Evolutionary conservation across 345 rosid genomes (phyloP).

Genomic region (Acer yangbiense): DNA sequence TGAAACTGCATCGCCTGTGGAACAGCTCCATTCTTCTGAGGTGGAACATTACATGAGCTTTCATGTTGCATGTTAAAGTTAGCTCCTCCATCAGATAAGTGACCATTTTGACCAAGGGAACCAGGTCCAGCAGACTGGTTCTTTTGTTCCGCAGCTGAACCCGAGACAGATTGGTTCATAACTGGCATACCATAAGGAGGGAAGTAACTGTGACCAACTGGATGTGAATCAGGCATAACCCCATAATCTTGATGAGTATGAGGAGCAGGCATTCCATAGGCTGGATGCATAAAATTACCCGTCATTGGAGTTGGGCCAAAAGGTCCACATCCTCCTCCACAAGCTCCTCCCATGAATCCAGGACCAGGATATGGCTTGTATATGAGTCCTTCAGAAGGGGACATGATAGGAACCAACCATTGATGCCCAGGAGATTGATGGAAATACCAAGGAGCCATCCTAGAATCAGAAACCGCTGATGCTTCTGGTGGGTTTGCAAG

Average conservation of each 20-base stretch:
- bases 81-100: constrained; percentile 38
- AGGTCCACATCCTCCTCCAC: constrained; percentile 57
- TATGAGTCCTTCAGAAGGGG: constrained; percentile 87
- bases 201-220: constrained; percentile 60
- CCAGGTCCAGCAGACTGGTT: constrained; percentile 40
- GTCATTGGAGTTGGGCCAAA: constrained; percentile 47
- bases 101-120: constrained; percentile 32
- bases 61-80: constrained; percentile 41
- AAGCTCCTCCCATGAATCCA: constrained; percentile 47
- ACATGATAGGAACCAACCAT: constrained; percentile 88
- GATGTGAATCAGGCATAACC: constrained; percentile 43
- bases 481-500: constrained; percentile 32
- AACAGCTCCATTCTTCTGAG: constrained; percentile 34
- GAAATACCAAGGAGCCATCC: constrained; percentile 45
- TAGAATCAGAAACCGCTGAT: constrained; percentile 27
- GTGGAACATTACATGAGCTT: constrained; percentile 37
- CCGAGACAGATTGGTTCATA: constrained; percentile 42
- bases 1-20: constrained; percentile 28
- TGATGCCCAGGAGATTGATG: constrained; percentile 56
- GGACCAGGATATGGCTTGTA: constrained; percentile 77
- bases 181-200: constrained; percentile 66
- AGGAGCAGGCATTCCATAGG: constrained; percentile 42
- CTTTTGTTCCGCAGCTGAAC: constrained; percentile 53
- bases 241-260: constrained; percentile 53
- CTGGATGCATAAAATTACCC: constrained; percentile 46